These are phyloP conservation scores for Diplodia scrobiculata DNA, from an alignment of 2,329 filamentous ascomycete genomes.

Conservation along the genomic window DNA sequence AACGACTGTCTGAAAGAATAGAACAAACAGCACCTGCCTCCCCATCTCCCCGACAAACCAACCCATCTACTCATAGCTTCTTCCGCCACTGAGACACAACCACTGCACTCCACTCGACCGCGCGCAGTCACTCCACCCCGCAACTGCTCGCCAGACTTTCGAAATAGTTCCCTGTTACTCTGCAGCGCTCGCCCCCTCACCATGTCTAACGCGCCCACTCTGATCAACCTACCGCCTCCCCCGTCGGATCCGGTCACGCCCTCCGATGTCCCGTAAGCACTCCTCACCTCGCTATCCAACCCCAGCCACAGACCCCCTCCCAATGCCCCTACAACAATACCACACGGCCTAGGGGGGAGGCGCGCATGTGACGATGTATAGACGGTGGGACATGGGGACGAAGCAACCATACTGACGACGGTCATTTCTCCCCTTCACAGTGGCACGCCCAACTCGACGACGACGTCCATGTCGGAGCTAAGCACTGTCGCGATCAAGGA, in stretches of 20 bases:
- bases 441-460: slow-evolving; percentile 89
- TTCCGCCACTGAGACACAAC: slow-evolving; percentile 2
- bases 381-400: not conserved
- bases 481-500: slow-evolving; percentile 97
- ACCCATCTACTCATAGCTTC: not conserved
- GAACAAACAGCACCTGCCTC: not conserved
- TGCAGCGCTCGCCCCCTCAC: slow-evolving; percentile 22
- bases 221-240: slow-evolving; percentile 82
- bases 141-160: not conserved
- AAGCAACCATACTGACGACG: slow-evolving; percentile 28
- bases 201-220: slow-evolving; percentile 59
- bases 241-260: slow-evolving; percentile 82
- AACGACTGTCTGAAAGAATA: slow-evolving; percentile 7
- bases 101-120: not conserved
- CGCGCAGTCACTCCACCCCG: slow-evolving; percentile 21
- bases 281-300: not conserved
- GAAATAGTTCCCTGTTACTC: not conserved
- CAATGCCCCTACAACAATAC: not conserved
- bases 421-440: slow-evolving; percentile 50
- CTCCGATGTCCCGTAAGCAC: slow-evolving; percentile 79
- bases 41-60: not conserved
- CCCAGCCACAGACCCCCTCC: not conserved
- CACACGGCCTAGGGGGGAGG: slow-evolving; percentile 28
- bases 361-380: slow-evolving; percentile 29
- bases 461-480: slow-evolving; percentile 85